Percentiles rank a stretch among this genome's conserved stretches.
These are phyloP conservation scores for Malassezia sympodialis DNA, from an alignment of 1,284 basidiomycete species.

Conservation along the genomic window DNA sequence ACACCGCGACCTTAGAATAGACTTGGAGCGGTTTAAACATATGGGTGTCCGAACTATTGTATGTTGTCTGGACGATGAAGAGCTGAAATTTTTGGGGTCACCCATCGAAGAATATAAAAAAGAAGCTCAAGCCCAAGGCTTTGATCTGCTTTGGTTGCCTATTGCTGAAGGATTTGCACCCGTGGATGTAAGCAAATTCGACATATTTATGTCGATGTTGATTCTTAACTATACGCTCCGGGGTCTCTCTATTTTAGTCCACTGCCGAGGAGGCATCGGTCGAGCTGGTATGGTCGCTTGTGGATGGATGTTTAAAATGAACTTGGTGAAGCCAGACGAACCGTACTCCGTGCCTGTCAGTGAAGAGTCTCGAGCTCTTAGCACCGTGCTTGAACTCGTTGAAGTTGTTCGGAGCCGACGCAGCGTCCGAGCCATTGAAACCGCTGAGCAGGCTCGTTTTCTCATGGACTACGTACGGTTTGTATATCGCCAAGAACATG, in stretches of 20 bases:
- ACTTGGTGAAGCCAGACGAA: conserved; percentile 53
- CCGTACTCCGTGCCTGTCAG: not conserved
- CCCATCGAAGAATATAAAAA: conserved; percentile 68
- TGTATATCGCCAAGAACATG: conserved; percentile 26
- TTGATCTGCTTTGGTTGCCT: conserved; percentile 69
- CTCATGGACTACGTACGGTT: conserved; percentile 32
- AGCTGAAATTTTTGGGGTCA: conserved; percentile 70
- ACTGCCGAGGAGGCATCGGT: conserved; percentile 90
- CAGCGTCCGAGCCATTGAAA: conserved; percentile 45
- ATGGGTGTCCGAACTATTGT: conserved; percentile 71
- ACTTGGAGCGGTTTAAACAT: conserved; percentile 66
- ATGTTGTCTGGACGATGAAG: conserved; percentile 78
- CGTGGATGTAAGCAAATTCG: conserved; percentile 66
- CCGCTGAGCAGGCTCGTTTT: conserved; percentile 44
- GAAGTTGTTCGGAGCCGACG: conserved; percentile 34
- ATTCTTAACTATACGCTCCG: conserved; percentile 65
- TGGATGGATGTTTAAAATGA: conserved; percentile 85
- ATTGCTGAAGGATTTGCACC: conserved; percentile 86
- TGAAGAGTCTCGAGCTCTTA: not conserved
- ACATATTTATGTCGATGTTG: conserved; percentile 62
- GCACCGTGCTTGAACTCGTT: conserved; percentile 21
- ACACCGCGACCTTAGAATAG: conserved; percentile 67
- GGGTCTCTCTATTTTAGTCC: conserved; percentile 68
- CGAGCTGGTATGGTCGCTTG: conserved; percentile 84
- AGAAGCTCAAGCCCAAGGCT: conserved; percentile 58